Conservation (phyloP, 2,329 filamentous ascomycete species). For the Cytospora piceicola region DNA sequence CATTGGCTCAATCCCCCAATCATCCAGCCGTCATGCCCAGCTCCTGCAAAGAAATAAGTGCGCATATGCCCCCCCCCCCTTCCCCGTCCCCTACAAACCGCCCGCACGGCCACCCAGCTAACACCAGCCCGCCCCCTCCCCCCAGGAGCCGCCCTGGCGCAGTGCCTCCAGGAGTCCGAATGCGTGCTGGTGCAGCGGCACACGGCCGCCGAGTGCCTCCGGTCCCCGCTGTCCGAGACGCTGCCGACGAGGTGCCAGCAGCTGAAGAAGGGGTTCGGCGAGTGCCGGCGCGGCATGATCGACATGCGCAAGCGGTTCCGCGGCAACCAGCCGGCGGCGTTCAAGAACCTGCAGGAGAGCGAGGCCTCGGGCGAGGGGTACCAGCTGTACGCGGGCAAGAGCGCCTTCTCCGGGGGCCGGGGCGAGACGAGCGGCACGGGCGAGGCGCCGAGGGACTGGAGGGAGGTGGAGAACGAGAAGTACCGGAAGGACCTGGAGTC, state of each 20-base stretch:
- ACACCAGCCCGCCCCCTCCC: constrained; percentile 29
- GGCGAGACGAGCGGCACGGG: constrained; percentile 72
- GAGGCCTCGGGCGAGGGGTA: constrained; percentile 62
- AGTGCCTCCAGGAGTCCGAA: constrained; percentile 94
- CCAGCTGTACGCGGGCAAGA: constrained; percentile 79
- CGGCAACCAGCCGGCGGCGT: constrained; percentile 83
- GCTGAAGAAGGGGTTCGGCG: constrained; percentile 87
- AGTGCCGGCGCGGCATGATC: constrained; percentile 94
- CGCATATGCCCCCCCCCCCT: constrained; percentile 32
- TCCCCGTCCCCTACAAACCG: constrained; percentile 1
- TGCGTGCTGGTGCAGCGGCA: constrained; percentile 94
- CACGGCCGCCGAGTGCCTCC: constrained; percentile 84
- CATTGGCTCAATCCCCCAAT: constrained; percentile 1
- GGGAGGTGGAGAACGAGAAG: constrained; percentile 67
- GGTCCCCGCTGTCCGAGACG: constrained; percentile 76
- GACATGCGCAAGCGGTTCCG: constrained; percentile 99
- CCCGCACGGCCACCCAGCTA: constrained; percentile 20
- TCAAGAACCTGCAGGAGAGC: constrained; percentile 62
- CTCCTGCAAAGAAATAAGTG: constrained; percentile 97
- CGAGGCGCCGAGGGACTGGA: constrained; percentile 62
- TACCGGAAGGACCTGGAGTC: constrained; percentile 48
- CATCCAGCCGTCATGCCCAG: constrained; percentile 71
- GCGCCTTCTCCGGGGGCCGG: constrained; percentile 67
- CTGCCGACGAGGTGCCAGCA: constrained; percentile 90
- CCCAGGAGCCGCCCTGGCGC: constrained; percentile 83